Base-by-base conservation (phyloP, 2,329 filamentous ascomycete species). In the Microsporum ferrugineum region DNA sequence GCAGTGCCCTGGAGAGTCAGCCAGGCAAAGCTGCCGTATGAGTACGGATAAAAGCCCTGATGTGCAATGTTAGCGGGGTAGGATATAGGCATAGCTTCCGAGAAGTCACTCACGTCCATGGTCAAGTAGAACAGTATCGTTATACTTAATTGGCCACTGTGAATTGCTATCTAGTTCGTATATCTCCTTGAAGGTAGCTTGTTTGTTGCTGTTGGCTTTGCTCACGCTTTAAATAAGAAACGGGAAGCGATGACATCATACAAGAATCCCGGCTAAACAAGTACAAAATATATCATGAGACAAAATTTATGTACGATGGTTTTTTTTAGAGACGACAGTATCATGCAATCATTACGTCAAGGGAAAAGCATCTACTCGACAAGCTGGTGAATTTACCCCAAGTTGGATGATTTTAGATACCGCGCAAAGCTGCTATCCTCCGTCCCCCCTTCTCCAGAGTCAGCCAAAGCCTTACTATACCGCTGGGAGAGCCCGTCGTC, bases 401-500 rank as follows among this genome's bases (percentile, higher is more conserved):
- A 3, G n/a, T 57, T 61, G 14, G 55, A 34, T 47, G 58, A n/a
- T 10, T 55, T 27, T 63, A 81, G 66, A 64, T 81, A 82, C 65
- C 79, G 72, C 29, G 77, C 74, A 68, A 82, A 80, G 65, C 78
- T 81, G 63, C 78, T 73, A 63, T 82, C 80, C 55, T 76, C 75
- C 4, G 57, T 8, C 73, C 72, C 17, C 70, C 68, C 55, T 68
- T 69, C 57, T 73, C 70, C 36, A 69, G 71, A 49, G 10, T 84
- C 82, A 41, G 80, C 78, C 68, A 95, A 78, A 0, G 91, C 89
- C 49, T 88, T 82, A 70, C 88, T 82, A 71, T 96, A 97, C 65
- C 90, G 80, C 57, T 84, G 78, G 69, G 88, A 84, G 55, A 96
- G 78, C 1, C 88, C 85, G 63, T 86, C 82, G 63, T 83, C 80